Percentiles rank a stretch among this genome's conserved stretches.
These are phyloP conservation scores for Crucihimalaya himalaica DNA, from an alignment of 345 rosid genomes.

Conservation along the genomic window DNA sequence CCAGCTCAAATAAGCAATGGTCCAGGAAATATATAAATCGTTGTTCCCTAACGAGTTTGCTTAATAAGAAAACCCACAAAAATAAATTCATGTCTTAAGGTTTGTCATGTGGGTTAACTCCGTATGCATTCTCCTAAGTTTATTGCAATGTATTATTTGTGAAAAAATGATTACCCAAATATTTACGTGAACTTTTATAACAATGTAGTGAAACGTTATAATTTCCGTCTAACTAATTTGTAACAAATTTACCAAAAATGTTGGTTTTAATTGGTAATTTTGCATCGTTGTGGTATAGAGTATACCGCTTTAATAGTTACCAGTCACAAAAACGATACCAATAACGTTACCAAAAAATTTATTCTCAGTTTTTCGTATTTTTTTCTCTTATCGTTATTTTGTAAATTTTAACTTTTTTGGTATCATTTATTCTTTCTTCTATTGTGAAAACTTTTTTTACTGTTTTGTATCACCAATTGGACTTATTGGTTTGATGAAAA, in stretches of 20 bases:
- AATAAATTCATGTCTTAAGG: background rate
- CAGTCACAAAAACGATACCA: too few relatives aligned
- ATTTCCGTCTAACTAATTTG: background rate
- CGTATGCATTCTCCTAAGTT: background rate
- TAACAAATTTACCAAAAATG: background rate
- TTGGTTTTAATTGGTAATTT: too few relatives aligned
- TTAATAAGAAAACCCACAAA: background rate
- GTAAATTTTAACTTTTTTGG: too few relatives aligned
- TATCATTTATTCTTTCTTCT: too few relatives aligned
- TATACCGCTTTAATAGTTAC: too few relatives aligned
- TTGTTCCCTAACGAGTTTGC: background rate
- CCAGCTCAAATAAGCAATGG: background rate
- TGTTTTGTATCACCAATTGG: too few relatives aligned
- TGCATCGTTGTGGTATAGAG: too few relatives aligned
- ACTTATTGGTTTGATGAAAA: background rate
- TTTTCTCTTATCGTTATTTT: too few relatives aligned
- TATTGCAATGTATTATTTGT: background rate
- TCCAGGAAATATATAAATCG: background rate
- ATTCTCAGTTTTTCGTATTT: too few relatives aligned
- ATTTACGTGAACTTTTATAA: background rate
- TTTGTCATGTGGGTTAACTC: background rate
- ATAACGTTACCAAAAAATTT: too few relatives aligned
- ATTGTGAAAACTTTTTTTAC: too few relatives aligned
- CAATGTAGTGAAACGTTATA: background rate
- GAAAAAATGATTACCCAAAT: background rate